A percentile compares a stretch with the other conserved stretches of the same genome.
Conservation (phyloP, 1,284 basidiomycete species). For the Ganoderma multipileum region DNA sequence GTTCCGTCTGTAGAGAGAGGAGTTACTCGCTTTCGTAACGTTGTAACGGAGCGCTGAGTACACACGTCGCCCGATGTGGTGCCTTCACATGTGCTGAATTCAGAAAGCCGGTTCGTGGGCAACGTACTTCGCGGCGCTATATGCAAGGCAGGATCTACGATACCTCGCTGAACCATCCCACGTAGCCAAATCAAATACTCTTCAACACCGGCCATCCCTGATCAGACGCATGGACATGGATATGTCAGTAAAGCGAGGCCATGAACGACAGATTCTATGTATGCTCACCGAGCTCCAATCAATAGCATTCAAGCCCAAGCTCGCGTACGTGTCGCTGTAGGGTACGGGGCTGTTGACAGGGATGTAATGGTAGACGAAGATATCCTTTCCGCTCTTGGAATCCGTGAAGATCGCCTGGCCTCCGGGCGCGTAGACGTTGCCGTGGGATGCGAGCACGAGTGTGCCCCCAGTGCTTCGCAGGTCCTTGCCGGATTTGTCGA, state of each 20-base stretch:
- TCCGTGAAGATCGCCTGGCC: conserved; percentile 32
- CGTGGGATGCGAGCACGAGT: conserved; percentile 43
- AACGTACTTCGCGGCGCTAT: background rate
- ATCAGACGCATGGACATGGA: background rate
- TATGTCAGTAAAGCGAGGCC: background rate
- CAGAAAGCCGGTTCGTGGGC: too few species aligned
- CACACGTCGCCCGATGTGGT: background rate
- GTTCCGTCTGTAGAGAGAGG: too few species aligned
- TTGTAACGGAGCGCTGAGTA: too few species aligned
- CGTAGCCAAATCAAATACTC: conserved; percentile 9
- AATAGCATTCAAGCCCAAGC: conserved; percentile 30
- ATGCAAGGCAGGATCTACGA: background rate
- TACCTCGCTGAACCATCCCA: background rate
- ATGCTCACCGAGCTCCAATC: conserved; percentile 33
- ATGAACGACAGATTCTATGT: background rate
- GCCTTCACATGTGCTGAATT: too few species aligned
- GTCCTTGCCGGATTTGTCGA: conserved; percentile 35
- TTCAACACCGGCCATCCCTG: conserved; percentile 28
- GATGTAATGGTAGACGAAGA: conserved; percentile 33
- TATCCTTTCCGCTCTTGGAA: conserved; percentile 27
- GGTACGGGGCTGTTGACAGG: conserved; percentile 24
- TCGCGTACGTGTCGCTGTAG: conserved; percentile 27
- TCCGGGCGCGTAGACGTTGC: conserved; percentile 37
- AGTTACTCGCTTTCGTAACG: too few species aligned
- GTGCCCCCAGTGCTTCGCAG: conserved; percentile 39